Evolutionary conservation across 768 basidiomycete genomes (phyloP).

Genomic region (Hemileccinum impolitum): DNA sequence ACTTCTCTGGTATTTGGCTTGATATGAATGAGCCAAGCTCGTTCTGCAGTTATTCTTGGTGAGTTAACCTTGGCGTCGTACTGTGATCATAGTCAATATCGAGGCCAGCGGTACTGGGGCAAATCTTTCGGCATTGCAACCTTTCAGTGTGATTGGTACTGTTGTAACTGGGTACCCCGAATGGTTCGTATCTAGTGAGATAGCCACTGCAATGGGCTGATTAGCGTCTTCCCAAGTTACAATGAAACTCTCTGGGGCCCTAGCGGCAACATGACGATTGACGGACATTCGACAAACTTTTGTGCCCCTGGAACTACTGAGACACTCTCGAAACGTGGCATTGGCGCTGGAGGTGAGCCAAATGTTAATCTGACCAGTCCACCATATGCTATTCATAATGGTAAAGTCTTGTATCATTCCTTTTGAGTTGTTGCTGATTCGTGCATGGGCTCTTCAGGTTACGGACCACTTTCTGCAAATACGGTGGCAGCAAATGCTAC

Average conservation of each 20-base stretch:
- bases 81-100: neutral
- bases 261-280: slow-evolving; percentile 73
- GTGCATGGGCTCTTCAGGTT: slow-evolving; percentile 31
- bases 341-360: slow-evolving; percentile 48
- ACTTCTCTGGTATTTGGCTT: slow-evolving; percentile 66
- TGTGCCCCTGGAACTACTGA: slow-evolving; percentile 18
- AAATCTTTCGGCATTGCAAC: slow-evolving; percentile 53
- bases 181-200: slow-evolving; percentile 39
- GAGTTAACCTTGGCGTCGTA: neutral
- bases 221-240: slow-evolving; percentile 42
- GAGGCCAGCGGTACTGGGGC: slow-evolving; percentile 44
- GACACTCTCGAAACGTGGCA: slow-evolving; percentile 38
- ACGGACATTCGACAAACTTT: slow-evolving; percentile 56
- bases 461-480: slow-evolving; percentile 48
- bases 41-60: slow-evolving; percentile 63
- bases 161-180: slow-evolving; percentile 61
- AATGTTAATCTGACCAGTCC: slow-evolving; percentile 53
- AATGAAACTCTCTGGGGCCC: slow-evolving; percentile 58
- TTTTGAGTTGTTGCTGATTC: neutral
- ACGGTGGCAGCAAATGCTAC: slow-evolving; percentile 72
- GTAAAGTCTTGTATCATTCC: slow-evolving; percentile 30
- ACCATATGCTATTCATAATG: slow-evolving; percentile 72
- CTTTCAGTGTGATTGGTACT: slow-evolving; percentile 51
- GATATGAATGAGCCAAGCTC: slow-evolving; percentile 70
- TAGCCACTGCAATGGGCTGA: neutral